Evolutionary conservation across 495 filamentous ascomycete species (phyloP).

Genomic region (Chaetomium cochliodes): DNA sequence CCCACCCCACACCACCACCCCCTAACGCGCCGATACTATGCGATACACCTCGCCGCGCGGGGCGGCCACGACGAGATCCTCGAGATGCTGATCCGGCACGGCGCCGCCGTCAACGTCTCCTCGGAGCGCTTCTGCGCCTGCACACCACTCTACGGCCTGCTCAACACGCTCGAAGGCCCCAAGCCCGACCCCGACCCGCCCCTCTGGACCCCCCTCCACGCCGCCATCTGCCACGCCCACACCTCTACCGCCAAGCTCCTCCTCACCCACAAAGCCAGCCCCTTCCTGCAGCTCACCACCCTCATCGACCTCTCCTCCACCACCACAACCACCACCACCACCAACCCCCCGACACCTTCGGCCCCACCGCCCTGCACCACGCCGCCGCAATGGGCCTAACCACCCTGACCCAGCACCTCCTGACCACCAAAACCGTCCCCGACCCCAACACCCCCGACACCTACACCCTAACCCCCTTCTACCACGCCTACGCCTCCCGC

Average conservation of each 20-base stretch:
- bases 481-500: constrained; percentile 37
- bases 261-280: constrained; percentile 36
- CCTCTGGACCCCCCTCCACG: constrained; percentile 40
- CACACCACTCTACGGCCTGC: constrained; percentile 24
- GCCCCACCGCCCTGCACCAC: constrained; percentile 33
- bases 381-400: constrained; percentile 32
- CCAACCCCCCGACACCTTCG: neutral
- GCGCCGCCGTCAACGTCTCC: constrained; percentile 28
- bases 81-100: constrained; percentile 32
- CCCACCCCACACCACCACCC: constrained; percentile 6
- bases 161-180: constrained; percentile 30
- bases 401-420: constrained; percentile 26
- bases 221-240: constrained; percentile 39
- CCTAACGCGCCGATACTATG: constrained; percentile 25
- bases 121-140: constrained; percentile 38
- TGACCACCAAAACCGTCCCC: constrained; percentile 31
- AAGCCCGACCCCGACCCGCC: constrained; percentile 7
- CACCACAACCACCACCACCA: neutral
- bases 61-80: constrained; percentile 36
- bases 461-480: constrained; percentile 36
- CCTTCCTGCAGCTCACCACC: constrained; percentile 23
- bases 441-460: constrained; percentile 34
- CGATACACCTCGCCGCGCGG: constrained; percentile 42
- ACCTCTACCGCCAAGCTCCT: constrained; percentile 36
- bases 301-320: neutral